Evolutionary conservation across 345 rosid species (phyloP).

Genomic region (Populus deltoides): DNA sequence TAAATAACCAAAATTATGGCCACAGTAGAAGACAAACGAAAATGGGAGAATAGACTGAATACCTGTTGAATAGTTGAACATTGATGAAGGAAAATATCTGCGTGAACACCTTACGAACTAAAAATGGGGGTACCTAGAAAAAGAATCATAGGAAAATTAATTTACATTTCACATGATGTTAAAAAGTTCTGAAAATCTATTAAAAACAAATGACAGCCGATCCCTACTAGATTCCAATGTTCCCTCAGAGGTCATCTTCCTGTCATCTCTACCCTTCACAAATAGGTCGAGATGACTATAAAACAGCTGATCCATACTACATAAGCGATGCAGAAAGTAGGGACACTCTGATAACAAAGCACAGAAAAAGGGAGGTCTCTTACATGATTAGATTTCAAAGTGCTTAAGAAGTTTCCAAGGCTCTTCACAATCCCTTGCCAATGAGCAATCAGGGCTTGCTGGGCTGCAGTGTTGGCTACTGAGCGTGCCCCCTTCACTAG

Average conservation of each 20-base stretch:
- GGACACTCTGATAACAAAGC: neutral
- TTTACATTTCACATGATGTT: neutral
- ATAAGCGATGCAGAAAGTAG: neutral
- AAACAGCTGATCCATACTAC: neutral
- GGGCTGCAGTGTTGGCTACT: constrained; percentile 72
- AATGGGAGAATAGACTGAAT: neutral
- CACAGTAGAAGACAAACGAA: neutral
- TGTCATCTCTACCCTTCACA: neutral
- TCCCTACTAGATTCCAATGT: neutral
- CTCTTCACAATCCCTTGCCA: constrained; percentile 98
- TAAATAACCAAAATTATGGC: neutral
- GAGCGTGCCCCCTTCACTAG: constrained; percentile 89
- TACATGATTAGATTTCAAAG: constrained; percentile 72
- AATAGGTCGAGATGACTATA: neutral
- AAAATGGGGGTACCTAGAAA: constrained; percentile 83
- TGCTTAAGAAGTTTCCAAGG: constrained; percentile 80
- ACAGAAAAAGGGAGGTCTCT: constrained; percentile 15
- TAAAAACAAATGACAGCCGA: neutral
- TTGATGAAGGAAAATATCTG: constrained; percentile 96
- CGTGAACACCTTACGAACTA: constrained; percentile 89
- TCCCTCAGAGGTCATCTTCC: neutral
- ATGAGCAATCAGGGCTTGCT: constrained; percentile 86
- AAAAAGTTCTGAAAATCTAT: neutral
- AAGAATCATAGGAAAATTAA: neutral
- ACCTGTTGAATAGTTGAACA: constrained; percentile 97